Percentiles rank a stretch among this genome's conserved stretches.
phyloP scores from a whole-genome alignment of 495 filamentous ascomycete species.

The Ramalina intermedia region DNA sequence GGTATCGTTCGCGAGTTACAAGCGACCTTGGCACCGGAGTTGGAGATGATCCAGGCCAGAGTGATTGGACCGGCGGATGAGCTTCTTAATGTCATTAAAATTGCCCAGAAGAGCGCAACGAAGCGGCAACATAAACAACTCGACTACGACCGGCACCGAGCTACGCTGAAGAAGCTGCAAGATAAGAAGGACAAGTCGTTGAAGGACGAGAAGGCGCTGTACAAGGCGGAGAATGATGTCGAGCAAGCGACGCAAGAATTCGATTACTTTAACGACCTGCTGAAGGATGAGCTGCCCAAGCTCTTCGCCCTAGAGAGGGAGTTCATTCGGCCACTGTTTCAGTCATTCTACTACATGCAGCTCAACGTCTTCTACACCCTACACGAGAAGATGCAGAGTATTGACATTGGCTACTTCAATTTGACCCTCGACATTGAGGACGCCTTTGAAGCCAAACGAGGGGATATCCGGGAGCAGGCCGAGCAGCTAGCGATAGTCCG shows the following conservation, averaged over 20 bases:
- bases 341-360: conserved; percentile 99
- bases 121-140: conserved; percentile 97
- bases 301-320: conserved; percentile 86
- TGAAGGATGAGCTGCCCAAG: conserved; percentile 90
- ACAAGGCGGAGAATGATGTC: conserved; percentile 86
- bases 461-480: conserved; percentile 65
- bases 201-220: conserved; percentile 95
- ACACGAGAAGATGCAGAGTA: conserved; percentile 91
- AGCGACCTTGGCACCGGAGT: conserved; percentile 72
- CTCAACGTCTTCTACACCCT: conserved; percentile 98
- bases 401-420: conserved; percentile 96
- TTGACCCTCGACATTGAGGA: conserved; percentile 79
- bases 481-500: conserved; percentile 69
- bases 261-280: conserved; percentile 89
- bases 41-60: conserved; percentile 93
- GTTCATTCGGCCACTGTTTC: conserved; percentile 95
- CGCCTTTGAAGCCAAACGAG: conserved; percentile 76
- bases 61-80: conserved; percentile 92
- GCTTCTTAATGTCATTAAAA: conserved; percentile 86
- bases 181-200: conserved; percentile 94
- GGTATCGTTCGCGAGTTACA: conserved; percentile 80
- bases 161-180: conserved; percentile 78
- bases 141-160: conserved; percentile 79
- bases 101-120: conserved; percentile 70
- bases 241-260: conserved; percentile 90